phyloP scores from a whole-genome alignment of 1,284 basidiomycete genomes.

The Flammula alnicola region DNA sequence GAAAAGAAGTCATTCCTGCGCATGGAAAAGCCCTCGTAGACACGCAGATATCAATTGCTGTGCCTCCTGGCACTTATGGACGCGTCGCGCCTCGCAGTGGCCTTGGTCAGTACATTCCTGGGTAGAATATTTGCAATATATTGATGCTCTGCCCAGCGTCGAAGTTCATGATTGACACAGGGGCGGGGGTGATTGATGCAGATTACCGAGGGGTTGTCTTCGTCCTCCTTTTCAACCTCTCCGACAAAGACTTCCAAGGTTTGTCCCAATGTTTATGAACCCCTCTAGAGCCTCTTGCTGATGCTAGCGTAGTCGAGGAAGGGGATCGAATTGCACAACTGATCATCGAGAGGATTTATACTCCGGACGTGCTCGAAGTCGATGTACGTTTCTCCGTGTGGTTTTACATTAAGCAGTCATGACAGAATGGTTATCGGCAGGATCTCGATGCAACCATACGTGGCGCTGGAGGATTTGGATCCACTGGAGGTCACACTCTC shows the following conservation, averaged over 20 bases:
- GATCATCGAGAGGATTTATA: conserved; percentile 90
- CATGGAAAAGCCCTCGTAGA: conserved; percentile 88
- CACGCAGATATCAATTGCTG: conserved; percentile 91
- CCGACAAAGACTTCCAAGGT: conserved; percentile 87
- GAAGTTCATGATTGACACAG: conserved; percentile 97
- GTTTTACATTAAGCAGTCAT: neutral
- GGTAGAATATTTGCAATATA: neutral
- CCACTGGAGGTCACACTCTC: conserved; percentile 81
- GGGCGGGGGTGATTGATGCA: conserved; percentile 95
- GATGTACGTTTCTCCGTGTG: conserved; percentile 54
- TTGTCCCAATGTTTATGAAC: neutral
- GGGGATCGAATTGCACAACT: conserved; percentile 96
- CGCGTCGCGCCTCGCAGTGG: conserved; percentile 95
- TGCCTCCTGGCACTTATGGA: conserved; percentile 93
- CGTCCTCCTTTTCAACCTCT: conserved; percentile 94
- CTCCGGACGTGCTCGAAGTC: conserved; percentile 86
- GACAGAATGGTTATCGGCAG: conserved; percentile 41
- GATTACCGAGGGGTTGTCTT: conserved; percentile 94
- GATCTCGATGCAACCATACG: conserved; percentile 84
- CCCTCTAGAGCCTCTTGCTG: neutral
- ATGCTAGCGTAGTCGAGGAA: conserved; percentile 66
- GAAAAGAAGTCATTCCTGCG: conserved; percentile 80
- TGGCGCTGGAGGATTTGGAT: conserved; percentile 92
- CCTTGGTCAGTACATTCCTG: conserved; percentile 66
- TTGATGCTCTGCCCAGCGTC: conserved; percentile 59